These are phyloP conservation scores for Cucurbita ficifolia DNA, from an alignment of 306 rosid species.

Conservation along the genomic window DNA sequence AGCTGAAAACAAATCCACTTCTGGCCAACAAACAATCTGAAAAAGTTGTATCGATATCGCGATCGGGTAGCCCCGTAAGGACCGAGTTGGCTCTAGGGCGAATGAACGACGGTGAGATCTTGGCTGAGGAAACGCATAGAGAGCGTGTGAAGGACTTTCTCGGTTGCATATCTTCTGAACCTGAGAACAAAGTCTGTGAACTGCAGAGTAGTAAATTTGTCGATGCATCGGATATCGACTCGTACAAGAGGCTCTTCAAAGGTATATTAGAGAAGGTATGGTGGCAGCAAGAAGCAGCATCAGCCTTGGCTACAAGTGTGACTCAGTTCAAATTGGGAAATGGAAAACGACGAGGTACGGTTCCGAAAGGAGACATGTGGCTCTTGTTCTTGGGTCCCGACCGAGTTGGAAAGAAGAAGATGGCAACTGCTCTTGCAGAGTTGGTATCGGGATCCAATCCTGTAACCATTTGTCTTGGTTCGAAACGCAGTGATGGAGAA, in stretches of 20 bases:
- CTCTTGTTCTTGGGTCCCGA: conserved; percentile 77
- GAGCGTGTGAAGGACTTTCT: conserved; percentile 52
- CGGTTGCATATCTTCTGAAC: conserved; percentile 55
- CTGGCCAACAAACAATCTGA: conserved; percentile 26
- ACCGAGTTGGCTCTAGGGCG: conserved; percentile 77
- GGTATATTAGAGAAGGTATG: conserved; percentile 75
- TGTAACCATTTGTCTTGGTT: conserved; percentile 41
- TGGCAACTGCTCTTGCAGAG: conserved; percentile 83
- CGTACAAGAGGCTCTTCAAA: conserved; percentile 65
- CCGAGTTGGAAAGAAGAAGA: conserved; percentile 82
- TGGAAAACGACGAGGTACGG: conserved; percentile 39
- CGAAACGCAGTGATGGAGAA: conserved; percentile 41
- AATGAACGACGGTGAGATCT: conserved; percentile 23
- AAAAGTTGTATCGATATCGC: conserved; percentile 11
- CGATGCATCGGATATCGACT: conserved; percentile 39
- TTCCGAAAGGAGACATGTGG: conserved; percentile 73
- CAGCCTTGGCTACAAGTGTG: conserved; percentile 64
- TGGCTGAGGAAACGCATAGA: conserved; percentile 24
- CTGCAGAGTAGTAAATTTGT: conserved; percentile 33
- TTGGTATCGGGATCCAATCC: conserved; percentile 58
- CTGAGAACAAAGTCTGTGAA: conserved; percentile 41
- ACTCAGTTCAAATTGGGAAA: conserved; percentile 64
- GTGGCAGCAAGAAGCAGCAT: conserved; percentile 98
- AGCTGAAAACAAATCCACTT: conserved; percentile 29
- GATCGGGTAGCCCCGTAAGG: conserved; percentile 38